Evolutionary conservation across 495 filamentous ascomycete genomes (phyloP), one percentile per base, ranked within the genome.

Genomic region (Xylaria flabelliformis): DNA sequence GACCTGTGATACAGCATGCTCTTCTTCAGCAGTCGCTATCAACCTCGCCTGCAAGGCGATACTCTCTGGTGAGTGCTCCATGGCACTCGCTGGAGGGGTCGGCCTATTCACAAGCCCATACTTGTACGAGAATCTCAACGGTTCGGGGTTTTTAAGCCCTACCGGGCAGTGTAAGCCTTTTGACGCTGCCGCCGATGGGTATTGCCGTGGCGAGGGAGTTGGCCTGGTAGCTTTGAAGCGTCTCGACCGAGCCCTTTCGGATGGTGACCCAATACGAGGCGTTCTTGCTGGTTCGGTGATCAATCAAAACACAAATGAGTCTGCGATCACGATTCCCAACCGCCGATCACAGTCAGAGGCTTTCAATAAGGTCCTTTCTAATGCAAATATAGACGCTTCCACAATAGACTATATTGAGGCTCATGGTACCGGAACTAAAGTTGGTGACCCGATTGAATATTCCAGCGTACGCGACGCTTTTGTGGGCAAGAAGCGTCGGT

Each of bases 1-100:
- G 74, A 86, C 83, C 0, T 79, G 87, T n/a, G 87, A 90, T 66
- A 89, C 87, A 1, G 88, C 88, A 0, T 90, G 88, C 63, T 88
- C 86, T 1, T 86, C 85, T 0, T 85, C 82, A 26, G 75, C 87
- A 6, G 78, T 85, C 1, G 84, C 87, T 0, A 70, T 88, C 17
- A 79, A 87, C 70, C 71, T 72, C 48, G 86, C 83, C 4, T 79
- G 80, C 42, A 81, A 83, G 58, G 83, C 80, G 7, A 74, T 81
- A 13, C 74, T 77, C 13, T 78, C 42, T 39, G 84, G 83, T 12
- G 86, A 88, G 62, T 85, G 82, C 59, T 71, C 64, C 6, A 71
- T 51, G 17, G 83, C 87, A 21, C 70, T 88, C 17, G 83, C 81
- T 32, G 81, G 81, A 32, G 86, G 83, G 2, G 75, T 71, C 24